phyloP scores from a whole-genome alignment of 2,329 filamentous ascomycete species.

The Phaeosphaeria sp. region DNA sequence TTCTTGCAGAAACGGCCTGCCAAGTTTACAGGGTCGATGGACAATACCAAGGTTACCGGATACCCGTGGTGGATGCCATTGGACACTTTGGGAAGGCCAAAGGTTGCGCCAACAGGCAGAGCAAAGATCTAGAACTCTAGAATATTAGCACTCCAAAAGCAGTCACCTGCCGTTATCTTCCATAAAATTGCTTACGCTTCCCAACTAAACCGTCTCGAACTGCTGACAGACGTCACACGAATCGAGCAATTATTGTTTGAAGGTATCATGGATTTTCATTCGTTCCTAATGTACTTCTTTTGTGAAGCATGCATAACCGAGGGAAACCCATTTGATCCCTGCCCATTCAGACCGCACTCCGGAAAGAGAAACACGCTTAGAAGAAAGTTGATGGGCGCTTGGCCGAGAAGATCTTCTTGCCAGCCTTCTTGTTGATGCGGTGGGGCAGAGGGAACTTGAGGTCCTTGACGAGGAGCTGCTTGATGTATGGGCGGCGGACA shows the following conservation, averaged over 20 bases:
- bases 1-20: slow-evolving; percentile 74
- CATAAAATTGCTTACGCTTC: not conserved
- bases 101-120: slow-evolving; percentile 37
- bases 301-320: slow-evolving; percentile 51
- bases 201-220: not conserved
- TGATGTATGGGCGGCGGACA: slow-evolving; percentile 98
- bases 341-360: slow-evolving; percentile 49
- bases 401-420: slow-evolving; percentile 91
- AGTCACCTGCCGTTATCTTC: not conserved
- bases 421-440: slow-evolving; percentile 82
- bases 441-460: slow-evolving; percentile 99
- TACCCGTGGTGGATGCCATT: slow-evolving; percentile 75
- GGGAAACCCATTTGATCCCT: slow-evolving; percentile 49
- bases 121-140: slow-evolving; percentile 34
- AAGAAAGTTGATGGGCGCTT: slow-evolving; percentile 97
- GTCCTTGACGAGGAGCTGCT: slow-evolving; percentile 93
- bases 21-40: slow-evolving; percentile 67
- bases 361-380: slow-evolving; percentile 65
- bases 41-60: slow-evolving; percentile 63
- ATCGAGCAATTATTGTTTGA: slow-evolving; percentile 30
- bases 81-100: slow-evolving; percentile 53
- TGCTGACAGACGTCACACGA: slow-evolving; percentile 25
- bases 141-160: not conserved
- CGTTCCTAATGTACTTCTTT: slow-evolving; percentile 52
- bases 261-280: slow-evolving; percentile 53